Evolutionary conservation across 495 filamentous ascomycete species (phyloP).

Genomic region (Penicillium longicatenatum): DNA sequence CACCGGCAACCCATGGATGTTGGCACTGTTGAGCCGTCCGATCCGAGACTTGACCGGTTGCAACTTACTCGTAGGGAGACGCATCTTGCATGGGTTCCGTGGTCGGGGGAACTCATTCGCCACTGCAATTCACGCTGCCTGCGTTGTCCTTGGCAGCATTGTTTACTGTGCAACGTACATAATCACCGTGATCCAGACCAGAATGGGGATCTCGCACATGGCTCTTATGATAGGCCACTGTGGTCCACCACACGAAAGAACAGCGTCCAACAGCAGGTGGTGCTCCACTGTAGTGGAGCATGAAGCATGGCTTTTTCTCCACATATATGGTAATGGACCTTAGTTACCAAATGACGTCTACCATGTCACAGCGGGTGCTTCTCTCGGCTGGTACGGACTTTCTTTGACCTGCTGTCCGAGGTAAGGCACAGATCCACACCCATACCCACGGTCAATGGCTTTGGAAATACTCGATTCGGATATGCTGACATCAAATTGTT

Average conservation of each 20-base stretch:
- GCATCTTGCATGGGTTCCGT: constrained; percentile 7
- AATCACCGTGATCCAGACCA: not conserved
- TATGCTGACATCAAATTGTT: constrained; percentile 3
- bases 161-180: not conserved
- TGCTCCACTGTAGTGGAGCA: constrained; percentile 13
- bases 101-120: constrained; percentile 6
- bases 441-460: constrained; percentile 15
- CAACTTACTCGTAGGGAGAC: not conserved
- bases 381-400: constrained; percentile 28
- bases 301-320: constrained; percentile 16
- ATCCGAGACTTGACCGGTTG: constrained; percentile 5
- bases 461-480: constrained; percentile 9
- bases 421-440: constrained; percentile 9
- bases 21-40: constrained; percentile 5
- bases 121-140: constrained; percentile 11
- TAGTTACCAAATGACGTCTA: constrained; percentile 27
- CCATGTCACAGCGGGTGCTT: constrained; percentile 12
- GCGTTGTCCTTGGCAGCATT: not conserved
- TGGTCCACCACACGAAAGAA: constrained; percentile 9
- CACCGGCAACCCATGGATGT: constrained; percentile 8
- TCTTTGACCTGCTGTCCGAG: constrained; percentile 12
- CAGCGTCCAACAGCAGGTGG: constrained; percentile 11
- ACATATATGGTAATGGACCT: constrained; percentile 14
- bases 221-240: constrained; percentile 12
- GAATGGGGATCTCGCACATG: constrained; percentile 1